These are phyloP conservation scores for Rhododendron kiyosumense DNA, from an alignment of 148 eudicot genomes.

Conservation along the genomic window DNA sequence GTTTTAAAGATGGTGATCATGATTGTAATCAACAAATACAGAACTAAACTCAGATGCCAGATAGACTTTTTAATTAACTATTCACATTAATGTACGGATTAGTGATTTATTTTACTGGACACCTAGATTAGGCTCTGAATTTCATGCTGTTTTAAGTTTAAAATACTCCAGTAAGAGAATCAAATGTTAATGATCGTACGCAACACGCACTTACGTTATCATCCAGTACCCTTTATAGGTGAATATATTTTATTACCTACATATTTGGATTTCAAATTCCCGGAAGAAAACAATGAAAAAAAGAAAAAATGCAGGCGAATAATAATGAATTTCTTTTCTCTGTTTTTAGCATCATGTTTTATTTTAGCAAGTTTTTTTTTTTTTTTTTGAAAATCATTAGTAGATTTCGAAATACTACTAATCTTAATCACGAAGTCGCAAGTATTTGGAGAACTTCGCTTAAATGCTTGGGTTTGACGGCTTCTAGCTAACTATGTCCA, in stretches of 20 bases:
- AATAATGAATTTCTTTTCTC: no score
- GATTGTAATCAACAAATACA: background rate
- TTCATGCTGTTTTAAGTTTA: background rate
- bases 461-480: no score
- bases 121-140: background rate
- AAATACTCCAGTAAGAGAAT: background rate
- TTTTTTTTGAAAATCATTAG: background rate
- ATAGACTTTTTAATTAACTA: background rate
- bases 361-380: background rate
- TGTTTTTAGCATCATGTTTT: background rate
- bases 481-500: no score
- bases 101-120: background rate
- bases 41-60: background rate
- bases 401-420: no score
- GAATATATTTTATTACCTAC: background rate
- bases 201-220: background rate
- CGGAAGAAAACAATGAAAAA: background rate
- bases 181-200: slow-evolving; percentile 5
- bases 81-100: background rate
- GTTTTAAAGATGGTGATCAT: background rate
- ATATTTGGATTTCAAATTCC: background rate
- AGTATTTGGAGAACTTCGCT: background rate
- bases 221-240: background rate
- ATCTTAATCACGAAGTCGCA: background rate
- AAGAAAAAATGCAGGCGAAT: background rate